Percentiles rank a stretch among this genome's conserved stretches.
These are phyloP conservation scores for Fagus sylvatica DNA, from an alignment of 306 rosid genomes.

Conservation along the genomic window DNA sequence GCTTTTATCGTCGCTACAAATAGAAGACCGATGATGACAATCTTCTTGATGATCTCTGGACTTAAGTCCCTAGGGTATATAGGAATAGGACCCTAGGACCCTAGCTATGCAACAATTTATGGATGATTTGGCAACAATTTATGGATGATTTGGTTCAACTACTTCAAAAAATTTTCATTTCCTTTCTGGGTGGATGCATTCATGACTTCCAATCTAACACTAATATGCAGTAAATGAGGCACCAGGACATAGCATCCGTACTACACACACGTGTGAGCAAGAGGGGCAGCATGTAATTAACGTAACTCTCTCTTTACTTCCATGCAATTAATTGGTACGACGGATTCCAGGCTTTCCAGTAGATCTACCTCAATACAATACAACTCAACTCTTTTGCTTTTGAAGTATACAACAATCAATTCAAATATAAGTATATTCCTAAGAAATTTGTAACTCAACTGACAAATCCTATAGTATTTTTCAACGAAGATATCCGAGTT, in stretches of 20 bases:
- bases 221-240: not conserved
- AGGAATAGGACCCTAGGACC: too few species aligned
- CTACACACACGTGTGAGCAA: not conserved
- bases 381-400: not conserved
- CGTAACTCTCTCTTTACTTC: not conserved
- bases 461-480: too few species aligned
- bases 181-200: not conserved
- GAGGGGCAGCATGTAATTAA: too few species aligned
- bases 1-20: not conserved
- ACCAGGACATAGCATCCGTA: not conserved
- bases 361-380: not conserved
- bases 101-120: not conserved
- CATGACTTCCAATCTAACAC: not conserved
- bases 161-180: not conserved
- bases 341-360: not conserved
- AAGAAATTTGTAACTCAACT: too few species aligned
- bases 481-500: too few species aligned
- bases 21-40: not conserved
- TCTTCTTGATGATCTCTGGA: too few species aligned
- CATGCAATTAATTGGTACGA: not conserved
- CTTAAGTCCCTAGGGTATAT: too few species aligned
- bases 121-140: not conserved
- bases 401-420: not conserved
- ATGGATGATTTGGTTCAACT: not conserved
- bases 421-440: too few species aligned